Conservation (phyloP, 2,329 filamentous ascomycete species). For the Ilyonectria mors-panacis region DNA sequence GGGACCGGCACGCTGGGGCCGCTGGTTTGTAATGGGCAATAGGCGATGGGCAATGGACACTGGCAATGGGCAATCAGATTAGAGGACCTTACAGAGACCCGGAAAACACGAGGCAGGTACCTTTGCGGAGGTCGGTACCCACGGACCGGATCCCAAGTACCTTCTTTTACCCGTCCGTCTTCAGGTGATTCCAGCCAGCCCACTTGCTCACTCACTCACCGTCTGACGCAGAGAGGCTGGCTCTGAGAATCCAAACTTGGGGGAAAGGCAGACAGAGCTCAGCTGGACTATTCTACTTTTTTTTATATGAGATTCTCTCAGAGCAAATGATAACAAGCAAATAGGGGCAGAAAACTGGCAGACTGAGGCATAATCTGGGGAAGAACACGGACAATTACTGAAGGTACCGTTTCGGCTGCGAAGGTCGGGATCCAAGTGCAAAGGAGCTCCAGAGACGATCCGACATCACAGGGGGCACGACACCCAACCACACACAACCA, state of each 20-base stretch:
- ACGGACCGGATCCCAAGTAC: slow-evolving; percentile 14
- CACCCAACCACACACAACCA: slow-evolving; percentile 8
- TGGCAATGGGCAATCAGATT: slow-evolving; percentile 16
- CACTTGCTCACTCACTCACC: slow-evolving; percentile 1
- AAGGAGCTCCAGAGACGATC: neutral
- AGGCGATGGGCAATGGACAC: slow-evolving; percentile 1
- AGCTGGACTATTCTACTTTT: neutral
- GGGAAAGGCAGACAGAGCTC: neutral
- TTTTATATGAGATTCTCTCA: neutral
- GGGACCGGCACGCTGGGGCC: slow-evolving; percentile 1
- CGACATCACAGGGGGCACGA: slow-evolving; percentile 8
- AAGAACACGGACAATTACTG: neutral
- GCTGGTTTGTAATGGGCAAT: slow-evolving; percentile 29
- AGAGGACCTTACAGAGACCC: slow-evolving; percentile 11
- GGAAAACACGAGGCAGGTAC: slow-evolving; percentile 22
- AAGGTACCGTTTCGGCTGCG: neutral
- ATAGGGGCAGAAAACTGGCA: neutral
- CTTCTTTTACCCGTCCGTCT: slow-evolving; percentile 16
- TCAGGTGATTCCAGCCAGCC: slow-evolving; percentile 11
- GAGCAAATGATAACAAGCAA: neutral
- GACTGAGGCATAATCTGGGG: slow-evolving; percentile 7
- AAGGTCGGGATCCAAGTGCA: neutral
- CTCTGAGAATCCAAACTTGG: neutral
- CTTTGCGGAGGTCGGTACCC: slow-evolving; percentile 23
- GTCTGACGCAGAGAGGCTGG: slow-evolving; percentile 2